Base-by-base conservation (phyloP, 2,329 filamentous ascomycete genomes). In the Alternaria sp. region DNA sequence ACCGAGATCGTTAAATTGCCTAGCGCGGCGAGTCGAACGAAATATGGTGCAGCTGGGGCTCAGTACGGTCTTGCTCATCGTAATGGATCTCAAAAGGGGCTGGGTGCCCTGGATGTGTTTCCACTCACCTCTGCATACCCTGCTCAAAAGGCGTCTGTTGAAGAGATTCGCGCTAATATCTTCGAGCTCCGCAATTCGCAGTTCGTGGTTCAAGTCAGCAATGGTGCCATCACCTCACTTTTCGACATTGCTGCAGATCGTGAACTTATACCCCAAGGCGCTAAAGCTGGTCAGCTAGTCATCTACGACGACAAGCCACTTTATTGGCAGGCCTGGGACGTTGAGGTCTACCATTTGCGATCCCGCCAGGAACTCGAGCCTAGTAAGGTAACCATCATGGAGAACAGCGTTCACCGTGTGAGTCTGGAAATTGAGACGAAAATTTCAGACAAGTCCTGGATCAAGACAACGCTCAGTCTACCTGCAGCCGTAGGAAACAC, bases 301-400 rank as follows among this genome's bases (percentile, higher is more conserved):
- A 88, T 98, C 24, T 98, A 96, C 71, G 95, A 99, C 72, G 95
- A 99, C 80, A 97, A 98, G 80, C 93, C 93, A 23, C 85, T 97
- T 24, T 97, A 96, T 81, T 98, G 93, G 93, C 92, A 97, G 79
- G 93, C 93, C 3, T 97, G 94, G 93, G 94, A 99, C 76, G 94
- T 98, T 5, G 95, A 99, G 78, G 93, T 98, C 28, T 99, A 90
- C 80, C 95, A 99, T 71, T 85, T 98, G 26, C 88, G 96, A 54
- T 95, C 93, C 2, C 88, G 93, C 56, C 86, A 90, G 74, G 90
- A 94, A 74, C 83, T 99, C 13, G 74, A 84, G 5, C 85, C 88
- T 17, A 84, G 86, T 62, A 83, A 87, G 66, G 92, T 91, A 11
- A 84, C 82, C 62, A 89, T 98, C 56, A 81, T 86, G 36, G 91